Evolutionary conservation across 352 stramenopile species (phyloP), one percentile per base, ranked within the genome.

Genomic region (Pythium dissimile): DNA sequence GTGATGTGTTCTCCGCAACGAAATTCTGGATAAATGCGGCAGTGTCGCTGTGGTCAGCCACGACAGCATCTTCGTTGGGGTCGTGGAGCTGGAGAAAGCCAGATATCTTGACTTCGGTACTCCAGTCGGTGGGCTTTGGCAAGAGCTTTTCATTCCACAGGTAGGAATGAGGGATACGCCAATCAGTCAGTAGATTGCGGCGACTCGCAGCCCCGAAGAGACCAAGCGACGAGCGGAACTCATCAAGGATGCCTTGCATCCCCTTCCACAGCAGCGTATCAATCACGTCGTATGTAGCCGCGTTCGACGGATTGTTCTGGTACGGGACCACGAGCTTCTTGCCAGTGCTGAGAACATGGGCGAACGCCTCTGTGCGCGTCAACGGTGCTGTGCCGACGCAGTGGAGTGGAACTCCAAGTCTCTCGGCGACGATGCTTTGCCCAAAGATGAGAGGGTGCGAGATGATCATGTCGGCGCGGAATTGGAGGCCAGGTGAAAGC

Each of bases 391-490:
- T 65, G 42, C 72, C 76, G 48, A 89, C 72, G 54, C 80, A 89
- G 23, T 92, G 82, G 26, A 92, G 37, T n/a, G 82, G 82, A 5
- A 92, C 66, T 9, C 82, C 82, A 11, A 92, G 77, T 11, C 82
- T 75, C 53, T 89, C 79, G 10, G 80, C 82, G 11, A 92, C 77
- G 26, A 76, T 69, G 1, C 63, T 68, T 21, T 89, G 80, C 1
- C 80, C 82, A 43, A 92, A 79, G 32, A 85, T 49, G 18, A 84
- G 71, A 24, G 79, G 80, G 45, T 89, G 73, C 15, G 77, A 72
- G 41, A 92, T 77, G 41, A 89, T 86, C n/a, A 69, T 69, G 35
- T 92, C 82, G 0, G 82, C 82, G 7, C 79, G 82, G 52, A 89
- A 92, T 35, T 70, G 41, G 13, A 69, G 55, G 0, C 73, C 71